phyloP scores from a whole-genome alignment of 2,329 filamentous ascomycete species.

The Cercospora zeina region DNA sequence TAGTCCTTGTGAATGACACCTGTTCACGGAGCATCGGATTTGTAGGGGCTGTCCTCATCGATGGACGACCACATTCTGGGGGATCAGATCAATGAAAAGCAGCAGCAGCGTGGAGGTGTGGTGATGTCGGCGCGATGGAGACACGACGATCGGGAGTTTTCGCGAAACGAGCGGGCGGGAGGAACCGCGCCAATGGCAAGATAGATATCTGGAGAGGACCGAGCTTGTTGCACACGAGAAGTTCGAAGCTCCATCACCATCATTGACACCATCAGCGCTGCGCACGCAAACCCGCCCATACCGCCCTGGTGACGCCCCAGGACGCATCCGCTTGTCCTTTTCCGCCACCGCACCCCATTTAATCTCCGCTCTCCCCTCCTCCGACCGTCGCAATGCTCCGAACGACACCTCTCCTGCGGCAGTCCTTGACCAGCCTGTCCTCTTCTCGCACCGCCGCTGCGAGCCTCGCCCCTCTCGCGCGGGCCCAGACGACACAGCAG shows the following conservation, averaged over 20 bases:
- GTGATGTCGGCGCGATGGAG: not conserved
- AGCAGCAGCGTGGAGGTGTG: not conserved
- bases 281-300: constrained; percentile 7
- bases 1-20: too few relatives aligned
- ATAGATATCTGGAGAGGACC: not conserved
- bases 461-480: constrained; percentile 27
- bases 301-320: constrained; percentile 9
- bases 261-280: constrained; percentile 11
- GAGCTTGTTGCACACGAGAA: constrained; percentile 9
- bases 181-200: constrained; percentile 1
- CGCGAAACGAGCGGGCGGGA: not conserved
- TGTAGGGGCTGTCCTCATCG: too few relatives aligned
- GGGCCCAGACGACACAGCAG: constrained; percentile 40
- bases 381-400: constrained; percentile 29
- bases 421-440: constrained; percentile 28
- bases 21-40: too few relatives aligned
- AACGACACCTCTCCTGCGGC: constrained; percentile 30
- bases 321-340: constrained; percentile 12
- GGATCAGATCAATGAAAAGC: not conserved
- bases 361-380: constrained; percentile 19
- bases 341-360: constrained; percentile 4
- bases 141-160: not conserved
- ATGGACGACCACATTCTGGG: too few relatives aligned
- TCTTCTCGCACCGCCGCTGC: constrained; percentile 27
- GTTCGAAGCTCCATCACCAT: constrained; percentile 12